phyloP scores from a whole-genome alignment of 1,284 basidiomycete species.

The Caloboletus inedulis region DNA sequence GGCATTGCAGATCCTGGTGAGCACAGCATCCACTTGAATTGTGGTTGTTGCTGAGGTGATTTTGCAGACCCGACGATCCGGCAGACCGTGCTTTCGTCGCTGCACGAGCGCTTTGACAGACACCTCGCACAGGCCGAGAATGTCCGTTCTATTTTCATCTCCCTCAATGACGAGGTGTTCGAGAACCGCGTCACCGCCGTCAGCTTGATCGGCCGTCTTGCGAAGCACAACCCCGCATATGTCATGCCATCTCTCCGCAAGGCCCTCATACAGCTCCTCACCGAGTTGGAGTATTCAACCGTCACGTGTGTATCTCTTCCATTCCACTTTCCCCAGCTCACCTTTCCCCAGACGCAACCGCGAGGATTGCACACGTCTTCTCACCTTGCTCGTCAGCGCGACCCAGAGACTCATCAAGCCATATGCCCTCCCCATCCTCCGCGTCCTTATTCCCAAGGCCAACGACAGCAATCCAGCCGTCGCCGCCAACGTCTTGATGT shows the following conservation, averaged over 20 bases:
- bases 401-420: constrained; percentile 95
- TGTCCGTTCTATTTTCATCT: constrained; percentile 95
- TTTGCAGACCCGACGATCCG: constrained; percentile 75
- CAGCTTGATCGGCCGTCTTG: constrained; percentile 88
- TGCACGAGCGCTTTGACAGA: constrained; percentile 95
- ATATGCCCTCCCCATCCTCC: constrained; percentile 95
- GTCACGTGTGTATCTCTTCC: constrained; percentile 57
- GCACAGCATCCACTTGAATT: neutral
- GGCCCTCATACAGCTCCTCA: constrained; percentile 93
- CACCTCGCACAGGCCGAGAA: constrained; percentile 99
- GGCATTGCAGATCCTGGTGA: constrained; percentile 97
- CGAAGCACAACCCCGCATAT: constrained; percentile 96
- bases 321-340: neutral
- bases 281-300: constrained; percentile 96
- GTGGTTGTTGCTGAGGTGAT: constrained; percentile 1
- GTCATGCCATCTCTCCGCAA: constrained; percentile 98
- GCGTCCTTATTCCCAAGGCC: constrained; percentile 87
- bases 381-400: constrained; percentile 85
- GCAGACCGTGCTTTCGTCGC: constrained; percentile 81
- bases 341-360: constrained; percentile 61
- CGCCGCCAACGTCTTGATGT: constrained; percentile 90
- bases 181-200: constrained; percentile 92
- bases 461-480: constrained; percentile 85
- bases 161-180: constrained; percentile 96
- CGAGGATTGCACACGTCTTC: constrained; percentile 88